Percentiles rank a stretch among this genome's conserved stretches.
These are phyloP conservation scores for Amauroascus verrucosus DNA, from an alignment of 2,329 filamentous ascomycete genomes.

Conservation along the genomic window DNA sequence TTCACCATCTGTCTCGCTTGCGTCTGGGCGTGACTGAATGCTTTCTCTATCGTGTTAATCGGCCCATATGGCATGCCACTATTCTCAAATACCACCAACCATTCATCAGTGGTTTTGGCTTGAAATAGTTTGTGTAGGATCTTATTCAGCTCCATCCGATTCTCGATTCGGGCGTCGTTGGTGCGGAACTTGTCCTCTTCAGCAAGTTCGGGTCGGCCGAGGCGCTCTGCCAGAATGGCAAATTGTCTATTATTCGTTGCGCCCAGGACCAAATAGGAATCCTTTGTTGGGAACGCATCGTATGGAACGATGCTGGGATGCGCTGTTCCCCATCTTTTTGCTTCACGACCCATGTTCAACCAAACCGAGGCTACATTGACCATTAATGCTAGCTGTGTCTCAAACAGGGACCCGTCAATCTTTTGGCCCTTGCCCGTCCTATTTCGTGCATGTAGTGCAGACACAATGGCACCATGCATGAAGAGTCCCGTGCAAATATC, in stretches of 20 bases:
- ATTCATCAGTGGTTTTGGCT: slow-evolving; percentile 33
- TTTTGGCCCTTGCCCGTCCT: slow-evolving; percentile 35
- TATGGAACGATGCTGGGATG: slow-evolving; percentile 43
- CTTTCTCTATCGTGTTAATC: slow-evolving; percentile 38
- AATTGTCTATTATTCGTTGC: slow-evolving; percentile 65
- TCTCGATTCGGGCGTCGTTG: slow-evolving; percentile 53
- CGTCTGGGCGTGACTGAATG: slow-evolving; percentile 38
- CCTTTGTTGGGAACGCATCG: slow-evolving; percentile 52
- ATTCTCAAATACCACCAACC: slow-evolving; percentile 33
- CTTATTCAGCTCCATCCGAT: slow-evolving; percentile 29
- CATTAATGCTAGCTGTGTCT: slow-evolving; percentile 34
- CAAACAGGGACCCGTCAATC: slow-evolving; percentile 39
- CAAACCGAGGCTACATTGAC: slow-evolving; percentile 35
- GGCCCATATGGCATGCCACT: slow-evolving; percentile 40
- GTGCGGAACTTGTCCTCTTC: slow-evolving; percentile 49
- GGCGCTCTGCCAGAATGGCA: slow-evolving; percentile 50
- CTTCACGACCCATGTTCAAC: slow-evolving; percentile 34
- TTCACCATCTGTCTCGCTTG: slow-evolving; percentile 33
- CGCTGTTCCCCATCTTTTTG: slow-evolving; percentile 37
- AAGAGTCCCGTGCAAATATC: slow-evolving; percentile 40
- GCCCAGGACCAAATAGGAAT: slow-evolving; percentile 60
- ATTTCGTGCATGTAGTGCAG: slow-evolving; percentile 33
- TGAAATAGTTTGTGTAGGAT: slow-evolving; percentile 30
- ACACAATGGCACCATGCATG: slow-evolving; percentile 37
- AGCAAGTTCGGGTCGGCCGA: slow-evolving; percentile 52